Evolutionary conservation across 371 early-diverging fungal species (phyloP).

Genomic region (Mucor lusitanicus): DNA sequence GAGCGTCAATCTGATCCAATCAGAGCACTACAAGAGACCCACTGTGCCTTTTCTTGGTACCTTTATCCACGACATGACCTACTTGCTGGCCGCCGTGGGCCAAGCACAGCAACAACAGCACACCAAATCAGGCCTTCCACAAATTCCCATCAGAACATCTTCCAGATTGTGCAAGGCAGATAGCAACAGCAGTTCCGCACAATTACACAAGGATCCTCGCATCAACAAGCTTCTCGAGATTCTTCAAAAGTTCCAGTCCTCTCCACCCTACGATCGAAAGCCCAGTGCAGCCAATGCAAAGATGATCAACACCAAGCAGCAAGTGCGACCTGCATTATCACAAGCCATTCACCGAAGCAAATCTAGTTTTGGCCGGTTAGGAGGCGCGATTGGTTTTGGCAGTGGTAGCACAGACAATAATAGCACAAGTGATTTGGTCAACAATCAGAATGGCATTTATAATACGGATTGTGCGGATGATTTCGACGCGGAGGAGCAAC

Average conservation of each 20-base stretch:
- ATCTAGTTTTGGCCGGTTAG: conserved; percentile 46
- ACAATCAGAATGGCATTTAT: background rate
- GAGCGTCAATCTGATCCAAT: conserved; percentile 36
- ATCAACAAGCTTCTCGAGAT: conserved; percentile 51
- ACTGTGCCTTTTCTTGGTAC: conserved; percentile 80
- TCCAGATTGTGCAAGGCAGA: conserved; percentile 5
- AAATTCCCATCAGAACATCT: conserved; percentile 5
- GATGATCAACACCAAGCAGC: conserved; percentile 25
- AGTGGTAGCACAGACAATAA: conserved; percentile 1
- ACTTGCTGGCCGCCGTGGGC: conserved; percentile 62
- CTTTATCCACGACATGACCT: conserved; percentile 80
- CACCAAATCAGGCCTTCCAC: background rate
- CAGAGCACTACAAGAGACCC: conserved; percentile 57
- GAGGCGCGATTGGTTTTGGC: conserved; percentile 36
- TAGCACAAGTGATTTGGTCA: background rate
- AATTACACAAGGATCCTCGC: conserved; percentile 52
- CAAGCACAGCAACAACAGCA: conserved; percentile 38
- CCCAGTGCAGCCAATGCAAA: conserved; percentile 19
- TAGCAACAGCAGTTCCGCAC: background rate
- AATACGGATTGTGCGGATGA: conserved; percentile 15
- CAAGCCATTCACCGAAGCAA: conserved; percentile 59
- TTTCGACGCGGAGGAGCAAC: conserved; percentile 40
- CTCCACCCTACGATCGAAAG: conserved; percentile 56
- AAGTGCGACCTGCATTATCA: conserved; percentile 53
- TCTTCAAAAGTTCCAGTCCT: conserved; percentile 58